Evolutionary conservation across 768 basidiomycete genomes (phyloP).

Genomic region (Boletus coccyginus): DNA sequence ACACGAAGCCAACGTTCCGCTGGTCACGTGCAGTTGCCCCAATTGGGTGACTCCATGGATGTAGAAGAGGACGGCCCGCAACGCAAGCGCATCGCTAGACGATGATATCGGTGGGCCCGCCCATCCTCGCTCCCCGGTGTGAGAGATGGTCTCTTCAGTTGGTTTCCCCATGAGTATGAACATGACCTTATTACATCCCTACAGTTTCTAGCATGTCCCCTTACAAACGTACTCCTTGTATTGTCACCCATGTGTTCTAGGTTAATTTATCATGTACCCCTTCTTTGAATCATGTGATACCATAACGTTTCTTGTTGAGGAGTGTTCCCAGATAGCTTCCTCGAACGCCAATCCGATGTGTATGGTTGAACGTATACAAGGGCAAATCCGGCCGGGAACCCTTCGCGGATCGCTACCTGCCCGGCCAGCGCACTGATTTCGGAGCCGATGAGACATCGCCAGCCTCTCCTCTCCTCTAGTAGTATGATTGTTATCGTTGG

Average conservation of each 20-base stretch:
- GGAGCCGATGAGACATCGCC: no score
- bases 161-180: slow-evolving; percentile 10
- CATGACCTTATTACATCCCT: slow-evolving; percentile 9
- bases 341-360: no score
- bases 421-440: no score
- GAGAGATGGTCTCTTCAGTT: not conserved
- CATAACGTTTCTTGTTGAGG: not conserved
- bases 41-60: slow-evolving; percentile 59
- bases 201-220: slow-evolving; percentile 3
- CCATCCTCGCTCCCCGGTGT: not conserved
- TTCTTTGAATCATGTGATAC: not conserved
- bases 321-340: not conserved
- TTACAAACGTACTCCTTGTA: slow-evolving; percentile 11
- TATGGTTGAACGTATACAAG: no score
- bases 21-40: slow-evolving; percentile 39
- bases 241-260: slow-evolving; percentile 5
- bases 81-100: slow-evolving; percentile 68
- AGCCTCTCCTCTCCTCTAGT: no score
- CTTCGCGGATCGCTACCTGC: no score
- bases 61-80: slow-evolving; percentile 76
- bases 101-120: slow-evolving; percentile 34
- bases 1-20: slow-evolving; percentile 49
- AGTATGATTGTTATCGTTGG: not conserved
- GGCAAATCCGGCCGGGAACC: no score
- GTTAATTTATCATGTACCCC: slow-evolving; percentile 14